Conservation (phyloP, 1,284 basidiomycete genomes). For the Marasmius fiardii region DNA sequence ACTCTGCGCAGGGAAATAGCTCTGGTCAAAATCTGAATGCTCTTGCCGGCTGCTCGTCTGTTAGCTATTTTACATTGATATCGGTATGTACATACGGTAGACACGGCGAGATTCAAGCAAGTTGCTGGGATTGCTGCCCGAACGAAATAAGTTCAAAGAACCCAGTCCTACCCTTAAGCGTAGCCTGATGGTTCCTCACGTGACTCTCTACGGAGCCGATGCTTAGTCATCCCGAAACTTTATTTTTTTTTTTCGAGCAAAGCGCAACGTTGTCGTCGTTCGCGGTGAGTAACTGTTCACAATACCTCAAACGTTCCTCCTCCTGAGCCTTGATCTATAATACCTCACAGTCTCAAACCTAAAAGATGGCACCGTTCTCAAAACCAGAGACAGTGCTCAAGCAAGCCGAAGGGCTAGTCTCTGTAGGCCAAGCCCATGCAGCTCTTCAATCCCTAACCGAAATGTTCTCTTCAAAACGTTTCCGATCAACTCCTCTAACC, state of each 20-base stretch:
- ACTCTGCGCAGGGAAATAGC: too few species aligned
- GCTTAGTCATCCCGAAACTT: not conserved
- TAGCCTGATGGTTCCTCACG: too few species aligned
- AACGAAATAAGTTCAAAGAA: too few species aligned
- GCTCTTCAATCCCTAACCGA: conserved; percentile 88
- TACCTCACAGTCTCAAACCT: too few species aligned
- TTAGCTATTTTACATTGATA: too few species aligned
- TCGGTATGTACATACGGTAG: too few species aligned
- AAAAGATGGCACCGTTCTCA: conserved; percentile 84
- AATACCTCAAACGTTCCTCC: not conserved
- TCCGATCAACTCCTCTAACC: conserved; percentile 87
- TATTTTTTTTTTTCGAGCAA: not conserved
- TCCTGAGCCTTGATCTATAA: not conserved
- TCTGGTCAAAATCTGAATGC: not conserved
- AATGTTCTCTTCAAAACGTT: conserved; percentile 92
- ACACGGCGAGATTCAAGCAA: too few species aligned
- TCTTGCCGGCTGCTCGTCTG: too few species aligned
- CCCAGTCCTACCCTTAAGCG: too few species aligned
- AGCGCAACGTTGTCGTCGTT: not conserved
- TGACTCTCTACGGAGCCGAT: not conserved
- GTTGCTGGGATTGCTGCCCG: too few species aligned
- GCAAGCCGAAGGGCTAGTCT: conserved; percentile 89
- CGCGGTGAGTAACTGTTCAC: not conserved
- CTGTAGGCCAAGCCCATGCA: conserved; percentile 85
- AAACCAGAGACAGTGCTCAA: conserved; percentile 92